Evolutionary conservation across 371 early-diverging fungal genomes (phyloP).

Genomic region (Nematocida ausubeli): DNA sequence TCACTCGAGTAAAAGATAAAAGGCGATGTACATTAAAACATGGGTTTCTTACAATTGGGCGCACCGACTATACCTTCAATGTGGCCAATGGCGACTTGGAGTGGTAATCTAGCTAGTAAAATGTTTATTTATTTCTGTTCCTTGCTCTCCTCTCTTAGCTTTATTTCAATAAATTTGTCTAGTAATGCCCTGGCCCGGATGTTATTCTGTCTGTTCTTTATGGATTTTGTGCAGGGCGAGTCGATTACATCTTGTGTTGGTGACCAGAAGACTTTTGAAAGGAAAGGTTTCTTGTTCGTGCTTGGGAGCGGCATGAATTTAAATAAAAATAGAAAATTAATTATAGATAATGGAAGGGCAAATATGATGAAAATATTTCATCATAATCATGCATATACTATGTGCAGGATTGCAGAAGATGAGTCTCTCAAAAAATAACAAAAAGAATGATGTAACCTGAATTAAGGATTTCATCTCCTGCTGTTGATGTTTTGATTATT

Average conservation of each 20-base stretch:
- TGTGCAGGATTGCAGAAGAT: too few species aligned
- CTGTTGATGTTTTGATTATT: too few species aligned
- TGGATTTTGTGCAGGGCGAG: constrained; percentile 43
- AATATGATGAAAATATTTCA: too few species aligned
- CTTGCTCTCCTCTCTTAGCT: constrained; percentile 27
- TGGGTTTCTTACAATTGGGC: constrained; percentile 67
- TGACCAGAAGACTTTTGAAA: constrained; percentile 15
- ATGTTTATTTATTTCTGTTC: constrained; percentile 17
- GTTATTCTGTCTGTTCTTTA: constrained; percentile 30
- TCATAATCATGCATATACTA: too few species aligned
- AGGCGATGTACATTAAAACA: constrained; percentile 67
- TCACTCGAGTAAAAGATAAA: constrained; percentile 66
- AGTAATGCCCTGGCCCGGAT: constrained; percentile 38
- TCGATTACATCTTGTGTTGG: constrained; percentile 43
- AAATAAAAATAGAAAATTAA: constrained; percentile 17
- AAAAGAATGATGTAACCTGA: too few species aligned
- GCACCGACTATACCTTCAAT: constrained; percentile 66
- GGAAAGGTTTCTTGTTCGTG: neutral
- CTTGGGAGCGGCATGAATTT: neutral
- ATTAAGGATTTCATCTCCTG: too few species aligned
- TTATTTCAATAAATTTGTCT: constrained; percentile 50
- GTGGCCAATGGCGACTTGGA: constrained; percentile 68
- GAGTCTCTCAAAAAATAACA: too few species aligned
- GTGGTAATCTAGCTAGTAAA: constrained; percentile 60
- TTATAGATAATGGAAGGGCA: too few species aligned